phyloP scores from a whole-genome alignment of 768 basidiomycete species.

The Podaxis pistillaris region DNA sequence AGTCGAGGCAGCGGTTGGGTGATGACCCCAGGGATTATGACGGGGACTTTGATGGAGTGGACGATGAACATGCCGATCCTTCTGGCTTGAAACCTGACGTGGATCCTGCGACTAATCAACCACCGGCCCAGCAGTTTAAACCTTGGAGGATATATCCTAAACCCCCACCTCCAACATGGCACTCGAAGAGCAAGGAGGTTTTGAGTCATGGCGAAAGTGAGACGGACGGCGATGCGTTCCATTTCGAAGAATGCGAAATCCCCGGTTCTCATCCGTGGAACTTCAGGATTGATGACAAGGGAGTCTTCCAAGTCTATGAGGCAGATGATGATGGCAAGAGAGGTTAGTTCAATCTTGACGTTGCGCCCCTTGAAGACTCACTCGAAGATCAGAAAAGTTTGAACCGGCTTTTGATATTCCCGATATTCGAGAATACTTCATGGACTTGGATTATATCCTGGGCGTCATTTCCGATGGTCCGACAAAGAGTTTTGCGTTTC shows the following conservation, averaged over 20 bases:
- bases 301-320: slow-evolving; percentile 86
- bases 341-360: slow-evolving; percentile 24
- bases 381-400: slow-evolving; percentile 20
- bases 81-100: slow-evolving; percentile 67
- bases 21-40: slow-evolving; percentile 96
- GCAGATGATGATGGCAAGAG: slow-evolving; percentile 20
- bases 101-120: slow-evolving; percentile 24
- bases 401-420: slow-evolving; percentile 78
- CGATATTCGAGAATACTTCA: slow-evolving; percentile 89
- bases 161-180: slow-evolving; percentile 97
- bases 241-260: slow-evolving; percentile 69
- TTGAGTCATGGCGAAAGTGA: slow-evolving; percentile 39
- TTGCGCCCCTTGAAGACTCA: not conserved
- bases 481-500: slow-evolving; percentile 92
- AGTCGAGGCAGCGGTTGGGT: slow-evolving; percentile 87
- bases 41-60: slow-evolving; percentile 66
- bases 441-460: slow-evolving; percentile 91
- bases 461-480: slow-evolving; percentile 93
- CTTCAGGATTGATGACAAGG: slow-evolving; percentile 80
- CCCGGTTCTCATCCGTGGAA: slow-evolving; percentile 64
- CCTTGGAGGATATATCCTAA: slow-evolving; percentile 90
- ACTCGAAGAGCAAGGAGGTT: slow-evolving; percentile 61
- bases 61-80: slow-evolving; percentile 60
- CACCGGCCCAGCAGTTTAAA: slow-evolving; percentile 28
- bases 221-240: slow-evolving; percentile 51